These are phyloP conservation scores for Aspergillus tubingensis DNA, from an alignment of 2,329 filamentous ascomycete genomes.

Conservation along the genomic window DNA sequence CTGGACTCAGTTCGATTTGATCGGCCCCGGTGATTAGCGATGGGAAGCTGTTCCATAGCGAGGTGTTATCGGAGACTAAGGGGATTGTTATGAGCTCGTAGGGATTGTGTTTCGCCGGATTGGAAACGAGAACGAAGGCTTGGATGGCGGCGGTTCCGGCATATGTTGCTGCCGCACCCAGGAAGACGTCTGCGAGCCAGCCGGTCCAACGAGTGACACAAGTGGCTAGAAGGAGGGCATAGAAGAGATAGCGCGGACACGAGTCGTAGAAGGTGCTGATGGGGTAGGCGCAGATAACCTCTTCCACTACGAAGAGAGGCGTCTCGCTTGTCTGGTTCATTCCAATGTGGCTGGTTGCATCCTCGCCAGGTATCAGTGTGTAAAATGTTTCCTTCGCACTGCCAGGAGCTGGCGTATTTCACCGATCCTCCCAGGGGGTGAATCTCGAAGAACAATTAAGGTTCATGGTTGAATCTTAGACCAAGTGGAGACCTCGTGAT, in stretches of 20 bases:
- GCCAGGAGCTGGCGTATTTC: not conserved
- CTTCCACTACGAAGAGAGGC: slow-evolving; percentile 31
- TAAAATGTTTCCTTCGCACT: not conserved
- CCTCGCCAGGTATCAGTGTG: too few relatives aligned
- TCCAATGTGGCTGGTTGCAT: too few relatives aligned
- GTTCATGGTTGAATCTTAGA: not conserved
- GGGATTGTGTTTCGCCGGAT: slow-evolving; percentile 7
- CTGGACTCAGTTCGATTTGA: slow-evolving; percentile 28
- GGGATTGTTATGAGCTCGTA: slow-evolving; percentile 28
- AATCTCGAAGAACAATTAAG: not conserved
- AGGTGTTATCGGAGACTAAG: slow-evolving; percentile 20
- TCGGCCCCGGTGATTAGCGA: slow-evolving; percentile 23
- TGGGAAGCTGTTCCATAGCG: slow-evolving; percentile 20
- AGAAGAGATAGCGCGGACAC: slow-evolving; percentile 38
- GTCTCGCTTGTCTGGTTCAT: not conserved
- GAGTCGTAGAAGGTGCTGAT: slow-evolving; percentile 37
- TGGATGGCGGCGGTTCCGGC: slow-evolving; percentile 36
- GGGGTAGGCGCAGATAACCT: slow-evolving; percentile 34
- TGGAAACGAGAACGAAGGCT: slow-evolving; percentile 34
- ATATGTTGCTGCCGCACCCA: slow-evolving; percentile 36
- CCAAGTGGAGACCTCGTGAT: not conserved
- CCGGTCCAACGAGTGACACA: slow-evolving; percentile 34
- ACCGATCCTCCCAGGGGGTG: not conserved
- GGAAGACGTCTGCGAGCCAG: slow-evolving; percentile 35
- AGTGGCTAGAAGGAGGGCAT: slow-evolving; percentile 30